Evolutionary conservation across 1,139 yeast species (phyloP), one percentile per base, ranked within the genome.

Genomic region (Diutina scorzettiae): DNA sequence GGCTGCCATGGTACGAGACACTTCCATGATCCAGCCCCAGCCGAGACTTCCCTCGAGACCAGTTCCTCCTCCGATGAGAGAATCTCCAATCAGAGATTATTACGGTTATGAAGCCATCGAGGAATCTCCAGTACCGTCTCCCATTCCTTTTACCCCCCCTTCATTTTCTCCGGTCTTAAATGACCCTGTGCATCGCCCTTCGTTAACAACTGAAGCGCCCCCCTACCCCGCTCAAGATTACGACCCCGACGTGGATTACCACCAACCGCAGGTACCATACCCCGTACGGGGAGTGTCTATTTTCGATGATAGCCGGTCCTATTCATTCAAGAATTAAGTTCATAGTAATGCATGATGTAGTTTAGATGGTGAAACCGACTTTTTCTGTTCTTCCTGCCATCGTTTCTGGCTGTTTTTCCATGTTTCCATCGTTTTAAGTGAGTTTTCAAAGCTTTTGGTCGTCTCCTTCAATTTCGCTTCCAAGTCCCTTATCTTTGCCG

Each of bases 211-310:
- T 30, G 19, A 30, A 16, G 19, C 5, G 33, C 19, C 33, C 14
- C 12, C 33, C 14, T 14, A 23, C 6, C 25, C 30, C 8, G n/a
- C n/a, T 27, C 14, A 27, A 11, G 30, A 27, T 12, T 27, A 27
- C 30, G 5, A 12, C 30, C 30, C 30, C 30, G 30, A 27, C 4
- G n/a, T 12, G 5, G 30, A 9, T 5, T 27, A 27, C 12, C 12
- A 27, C 8, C 30, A 6, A 5, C 30, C n/a, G 8, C 30, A 12
- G 16, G 23, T 19, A 20, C 59, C 59, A 7, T 55, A 56, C 40
- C 59, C 59, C 1, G 49, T 53, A 2, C 44, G 59, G 17, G 59
- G 58, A 3, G 51, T 56, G 2, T 55, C 58, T 18, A 46, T 50
- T 43, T 54, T 45, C 28, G 41, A 36, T 16, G 17, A 42, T 44